A percentile compares a stretch with the other conserved stretches of the same genome.
Evolutionary conservation across 306 rosid species (phyloP).

Genomic region (Ormosia semicastrata): DNA sequence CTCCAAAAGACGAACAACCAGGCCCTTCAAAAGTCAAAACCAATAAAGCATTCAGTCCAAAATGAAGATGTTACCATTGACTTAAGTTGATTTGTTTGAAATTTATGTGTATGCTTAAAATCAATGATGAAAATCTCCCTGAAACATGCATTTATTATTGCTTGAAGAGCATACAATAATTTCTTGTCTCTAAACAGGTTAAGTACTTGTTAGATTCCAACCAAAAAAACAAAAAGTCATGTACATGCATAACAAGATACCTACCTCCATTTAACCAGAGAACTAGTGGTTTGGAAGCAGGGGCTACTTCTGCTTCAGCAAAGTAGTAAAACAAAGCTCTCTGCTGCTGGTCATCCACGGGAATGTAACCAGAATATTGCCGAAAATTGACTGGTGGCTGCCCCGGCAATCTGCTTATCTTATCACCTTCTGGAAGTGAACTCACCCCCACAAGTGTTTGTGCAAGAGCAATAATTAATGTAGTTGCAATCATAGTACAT

Average conservation of each 20-base stretch:
- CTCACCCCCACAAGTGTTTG: constrained; percentile 29
- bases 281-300: constrained; percentile 52
- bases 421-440: constrained; percentile 31
- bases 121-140: too few relatives aligned
- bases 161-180: too few relatives aligned
- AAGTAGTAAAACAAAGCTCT: constrained; percentile 47
- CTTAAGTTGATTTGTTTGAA: too few relatives aligned
- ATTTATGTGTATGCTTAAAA: too few relatives aligned
- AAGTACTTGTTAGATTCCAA: background rate
- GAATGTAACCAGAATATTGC: constrained; percentile 41
- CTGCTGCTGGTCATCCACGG: constrained; percentile 22
- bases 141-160: too few relatives aligned
- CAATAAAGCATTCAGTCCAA: background rate
- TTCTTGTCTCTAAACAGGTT: too few relatives aligned
- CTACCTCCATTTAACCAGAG: constrained; percentile 67
- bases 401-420: constrained; percentile 24
- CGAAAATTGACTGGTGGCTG: constrained; percentile 39
- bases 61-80: too few relatives aligned
- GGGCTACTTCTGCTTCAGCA: constrained; percentile 32
- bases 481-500: constrained; percentile 27
- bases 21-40: constrained; percentile 20
- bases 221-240: background rate
- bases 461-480: constrained; percentile 14
- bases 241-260: background rate
- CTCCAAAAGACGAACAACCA: constrained; percentile 38